Base-by-base conservation (phyloP, 2,329 filamentous ascomycete genomes). In the Chaetomiaceae sp. region DNA sequence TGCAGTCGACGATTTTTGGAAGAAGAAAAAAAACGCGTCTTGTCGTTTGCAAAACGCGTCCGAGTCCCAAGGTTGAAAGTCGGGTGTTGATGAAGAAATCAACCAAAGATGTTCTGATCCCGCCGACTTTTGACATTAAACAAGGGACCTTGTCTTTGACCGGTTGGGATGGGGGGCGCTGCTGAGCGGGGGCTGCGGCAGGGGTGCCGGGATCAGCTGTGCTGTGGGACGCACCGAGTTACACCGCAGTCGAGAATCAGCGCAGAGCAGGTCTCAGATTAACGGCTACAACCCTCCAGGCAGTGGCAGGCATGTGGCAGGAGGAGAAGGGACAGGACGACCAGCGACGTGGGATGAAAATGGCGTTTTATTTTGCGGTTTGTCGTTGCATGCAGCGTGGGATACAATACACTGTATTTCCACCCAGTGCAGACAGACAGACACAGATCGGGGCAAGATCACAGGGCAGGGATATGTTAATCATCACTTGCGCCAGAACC, bases 241-340 rank as follows among this genome's bases (percentile, higher is more conserved):
- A 50, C 51, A 56, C 57, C 39, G 41, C 55, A 58, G 53, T 52
- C 34, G 48, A 48, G 47, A 49, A 49, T 48, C 47, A 56, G 52
- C 27, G 50, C 53, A 54, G 45, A 37, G 44, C 33, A 42, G 46
- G 52, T 53, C 46, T 48, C 54, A 50, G 46, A 50, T 51, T 38
- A 50, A 54, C 42, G 39, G 46, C 45, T 35, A 50, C 30, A 20
- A 31, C 33, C 31, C 37, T 38, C 44, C 42, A 34, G 33, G 39
- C 39, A 42, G 17, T 21, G 30, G 20, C 19, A 38, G 39, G 20
- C 34, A 43, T 19, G 42, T 17, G 8, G 43, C 4, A 16, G 42
- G 5, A 37, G 12, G 27, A 20, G 40, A 14, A 16, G 21, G 9
- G 37, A n/a, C 16, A 42, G 30, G 17, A 47, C 35, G 41, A 41